Base-by-base conservation (phyloP, 371 early-diverging fungal genomes). In the Mucor plumbeus region DNA sequence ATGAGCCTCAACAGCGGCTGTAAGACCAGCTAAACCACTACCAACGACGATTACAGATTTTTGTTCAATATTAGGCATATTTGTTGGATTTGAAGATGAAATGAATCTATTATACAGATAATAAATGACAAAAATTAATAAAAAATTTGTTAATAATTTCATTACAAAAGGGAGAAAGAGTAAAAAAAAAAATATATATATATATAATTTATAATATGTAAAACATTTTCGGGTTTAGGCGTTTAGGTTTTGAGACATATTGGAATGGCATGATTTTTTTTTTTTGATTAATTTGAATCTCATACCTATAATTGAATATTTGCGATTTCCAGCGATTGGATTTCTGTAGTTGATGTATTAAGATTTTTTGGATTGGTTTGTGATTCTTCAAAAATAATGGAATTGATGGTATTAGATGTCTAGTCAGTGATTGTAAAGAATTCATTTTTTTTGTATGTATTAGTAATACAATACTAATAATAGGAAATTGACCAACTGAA, bases 21-120 rank as follows among this genome's bases (percentile, higher is more conserved):
- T 83, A 61, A 94, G 80, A 21, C 94, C 94, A 11, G 94, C 91
- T 43, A 94, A 79, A 62, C 94, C 94, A 36, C 94, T 90, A 11
- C 94, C 94, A 53, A 94, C 77, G 36, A 94, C 80, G 53, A 92
- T 33, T 2, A 80, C 70, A 76, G 67, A 69, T 7, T 65, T 66
- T 21, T 60, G 34, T 34, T 65, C 11, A 17, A 38, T 55, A 15
- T 65, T n/a, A 38, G 36, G 59, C 64, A 71, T 71, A 7, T 17
- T 39, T 59, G 61, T 36, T 43, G 43, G 43, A 26, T 26, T 26
- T 26, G 26, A 26, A 38, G 43, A 21, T 9, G 26, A 34, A 3
- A 39, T 59, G 11, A 74, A 62, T 35, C 65, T 63, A 41, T 53
- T 38, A 55, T 55, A 71, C 47, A 68, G 4, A 56, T 47, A 65